These are phyloP conservation scores for Aegilops speltoides DNA, from an alignment of 176 grass and related monocot genomes.

Conservation along the genomic window DNA sequence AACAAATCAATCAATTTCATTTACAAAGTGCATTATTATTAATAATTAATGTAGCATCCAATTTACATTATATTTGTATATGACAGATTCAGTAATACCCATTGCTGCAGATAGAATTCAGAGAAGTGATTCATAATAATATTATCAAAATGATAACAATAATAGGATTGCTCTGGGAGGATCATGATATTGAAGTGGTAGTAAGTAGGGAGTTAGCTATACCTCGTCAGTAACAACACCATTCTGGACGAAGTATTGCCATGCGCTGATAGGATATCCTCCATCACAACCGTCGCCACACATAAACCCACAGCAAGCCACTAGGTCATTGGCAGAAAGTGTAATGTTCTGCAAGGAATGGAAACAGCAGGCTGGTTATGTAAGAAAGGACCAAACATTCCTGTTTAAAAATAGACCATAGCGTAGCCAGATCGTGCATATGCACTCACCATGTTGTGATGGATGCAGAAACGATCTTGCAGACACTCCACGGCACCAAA, in stretches of 20 bases:
- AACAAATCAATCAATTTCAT: not conserved
- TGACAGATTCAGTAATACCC: not conserved
- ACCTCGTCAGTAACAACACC: constrained; percentile 98
- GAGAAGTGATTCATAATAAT: not conserved
- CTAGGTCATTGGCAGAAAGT: constrained; percentile 88
- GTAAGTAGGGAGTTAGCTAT: constrained; percentile 14
- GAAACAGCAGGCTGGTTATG: constrained; percentile 1
- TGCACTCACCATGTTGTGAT: constrained; percentile 53
- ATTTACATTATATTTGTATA: not conserved
- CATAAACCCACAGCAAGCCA: constrained; percentile 94
- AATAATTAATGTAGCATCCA: not conserved
- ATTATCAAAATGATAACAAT: not conserved
- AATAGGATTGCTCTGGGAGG: not conserved
- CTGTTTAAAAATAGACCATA: not conserved
- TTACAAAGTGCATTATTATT: not conserved
- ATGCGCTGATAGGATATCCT: constrained; percentile 83
- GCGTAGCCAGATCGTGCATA: not conserved
- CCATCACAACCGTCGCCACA: constrained; percentile 97
- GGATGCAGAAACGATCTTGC: constrained; percentile 93
- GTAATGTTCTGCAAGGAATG: constrained; percentile 63
- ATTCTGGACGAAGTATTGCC: constrained; percentile 77
- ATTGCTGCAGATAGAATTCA: not conserved
- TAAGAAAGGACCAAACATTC: not conserved
- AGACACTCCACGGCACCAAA: constrained; percentile 91
- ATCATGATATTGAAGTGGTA: not conserved